A percentile compares a stretch with the other conserved stretches of the same genome.
Conservation (phyloP, 169 alveolate species). For the Fabrea salina region DNA sequence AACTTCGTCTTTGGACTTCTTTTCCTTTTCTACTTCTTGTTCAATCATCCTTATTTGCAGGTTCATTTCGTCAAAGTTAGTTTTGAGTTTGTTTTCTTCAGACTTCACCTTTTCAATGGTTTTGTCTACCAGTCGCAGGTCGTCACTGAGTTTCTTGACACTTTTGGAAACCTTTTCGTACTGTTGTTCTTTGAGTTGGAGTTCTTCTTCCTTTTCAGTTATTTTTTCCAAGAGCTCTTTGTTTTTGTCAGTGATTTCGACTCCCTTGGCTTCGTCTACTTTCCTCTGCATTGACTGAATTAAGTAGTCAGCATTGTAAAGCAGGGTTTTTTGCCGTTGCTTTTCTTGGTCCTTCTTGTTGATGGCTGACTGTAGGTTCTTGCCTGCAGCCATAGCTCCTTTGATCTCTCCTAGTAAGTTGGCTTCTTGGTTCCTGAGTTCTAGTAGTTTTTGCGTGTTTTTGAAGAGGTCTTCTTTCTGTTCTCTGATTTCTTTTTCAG, state of each 20-base stretch:
- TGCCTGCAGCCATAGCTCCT: constrained; percentile 83
- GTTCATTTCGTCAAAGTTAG: constrained; percentile 73
- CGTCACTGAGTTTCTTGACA: constrained; percentile 78
- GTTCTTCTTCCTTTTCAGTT: constrained; percentile 65
- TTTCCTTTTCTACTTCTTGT: constrained; percentile 72
- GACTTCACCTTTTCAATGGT: constrained; percentile 55
- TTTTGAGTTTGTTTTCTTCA: constrained; percentile 55
- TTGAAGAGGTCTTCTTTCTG: constrained; percentile 82
- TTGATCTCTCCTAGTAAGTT: constrained; percentile 87
- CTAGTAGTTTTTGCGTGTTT: constrained; percentile 79
- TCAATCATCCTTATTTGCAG: constrained; percentile 86
- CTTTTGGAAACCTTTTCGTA: constrained; percentile 56
- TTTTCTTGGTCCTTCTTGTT: constrained; percentile 87
- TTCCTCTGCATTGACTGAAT: constrained; percentile 91
- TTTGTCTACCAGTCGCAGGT: constrained; percentile 76
- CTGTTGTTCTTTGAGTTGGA: constrained; percentile 68
- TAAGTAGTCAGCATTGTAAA: constrained; percentile 90
- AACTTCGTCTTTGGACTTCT: constrained; percentile 85
- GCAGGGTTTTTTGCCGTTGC: constrained; percentile 86
- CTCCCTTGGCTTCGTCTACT: constrained; percentile 89
- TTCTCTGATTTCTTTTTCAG: constrained; percentile 72
- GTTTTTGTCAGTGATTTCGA: constrained; percentile 88
- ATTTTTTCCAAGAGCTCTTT: constrained; percentile 72
- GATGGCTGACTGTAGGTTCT: constrained; percentile 85
- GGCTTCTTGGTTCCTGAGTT: constrained; percentile 82